phyloP scores from a whole-genome alignment of 1,284 basidiomycete species.

The Trichosporon sp. region DNA sequence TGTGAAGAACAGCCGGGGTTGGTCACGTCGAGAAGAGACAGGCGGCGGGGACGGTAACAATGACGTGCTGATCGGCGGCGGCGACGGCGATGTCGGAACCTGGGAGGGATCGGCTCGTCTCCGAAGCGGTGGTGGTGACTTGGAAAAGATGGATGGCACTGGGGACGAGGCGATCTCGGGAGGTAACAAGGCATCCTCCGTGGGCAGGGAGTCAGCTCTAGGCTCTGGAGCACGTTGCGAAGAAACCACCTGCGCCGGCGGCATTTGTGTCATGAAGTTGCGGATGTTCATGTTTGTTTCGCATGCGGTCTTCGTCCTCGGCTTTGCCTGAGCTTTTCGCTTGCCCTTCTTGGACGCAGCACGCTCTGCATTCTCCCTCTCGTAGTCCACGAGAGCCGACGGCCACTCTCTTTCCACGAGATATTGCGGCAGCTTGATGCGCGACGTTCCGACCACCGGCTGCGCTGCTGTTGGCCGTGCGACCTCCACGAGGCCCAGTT shows the following conservation, averaged over 20 bases:
- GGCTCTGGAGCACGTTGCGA: neutral
- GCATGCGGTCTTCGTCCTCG: neutral
- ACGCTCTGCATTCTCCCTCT: conserved; percentile 32
- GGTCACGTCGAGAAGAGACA: neutral
- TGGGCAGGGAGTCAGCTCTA: neutral
- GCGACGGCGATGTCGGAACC: neutral
- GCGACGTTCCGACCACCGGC: neutral
- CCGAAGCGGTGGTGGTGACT: neutral
- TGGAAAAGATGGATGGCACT: neutral
- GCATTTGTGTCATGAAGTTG: neutral
- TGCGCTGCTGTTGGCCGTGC: neutral
- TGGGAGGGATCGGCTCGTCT: no score
- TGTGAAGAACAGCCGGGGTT: neutral
- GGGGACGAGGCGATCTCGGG: neutral
- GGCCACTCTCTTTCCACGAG: conserved; percentile 46
- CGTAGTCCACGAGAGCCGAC: conserved; percentile 35
- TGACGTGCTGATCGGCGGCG: neutral
- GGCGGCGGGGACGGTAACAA: neutral
- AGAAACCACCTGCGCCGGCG: neutral
- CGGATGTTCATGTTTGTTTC: neutral
- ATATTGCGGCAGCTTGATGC: conserved; percentile 45
- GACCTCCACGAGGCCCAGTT: conserved; percentile 39
- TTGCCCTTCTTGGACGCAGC: neutral
- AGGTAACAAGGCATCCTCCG: no score
- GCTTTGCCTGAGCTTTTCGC: neutral